Base-by-base conservation (phyloP, 208 protist genomes). In the Trypanosoma melophagium region DNA sequence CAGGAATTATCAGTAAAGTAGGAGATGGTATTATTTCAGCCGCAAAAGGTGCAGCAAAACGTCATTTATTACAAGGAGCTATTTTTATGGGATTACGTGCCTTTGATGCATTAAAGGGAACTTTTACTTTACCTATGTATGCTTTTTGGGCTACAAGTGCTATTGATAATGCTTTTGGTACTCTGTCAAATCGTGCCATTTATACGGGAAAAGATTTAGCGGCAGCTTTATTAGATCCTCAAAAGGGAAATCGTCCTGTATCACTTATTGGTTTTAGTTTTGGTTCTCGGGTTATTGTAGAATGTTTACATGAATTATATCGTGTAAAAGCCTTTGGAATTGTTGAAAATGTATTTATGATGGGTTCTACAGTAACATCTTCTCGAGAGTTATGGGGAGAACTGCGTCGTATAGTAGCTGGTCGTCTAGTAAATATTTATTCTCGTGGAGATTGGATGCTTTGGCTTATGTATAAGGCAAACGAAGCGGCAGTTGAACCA, bases 241-340 rank as follows among this genome's bases (percentile, higher is more conserved):
- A 68, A 24, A 81, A 83, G 21, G 90, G 93, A 58, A 71, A 74
- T 61, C 84, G 93, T 4, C 93, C 93, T 10, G 89, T 94, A 10
- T 91, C 89, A 25, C 79, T 97, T 19, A 69, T 96, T 38, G 93
- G 90, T 44, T 95, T 92, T 69, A 90, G 87, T 71, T 91, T 95
- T 51, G 93, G 93, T 12, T 76, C 81, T 31, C 76, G 77, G 7
- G 89, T 96, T 25, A 88, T 97, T 61, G 86, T 80, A 17, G 79
- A 95, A 52, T 96, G 89, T 56, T 79, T 96, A 56, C 59, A 60
- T 7, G 87, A 87, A 77, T 77, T 97, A 40, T 59, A 83, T 24
- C 67, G 74, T 51, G 71, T 80, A 28, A 53, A 81, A 45, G 83
- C 81, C 10, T 83, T 81, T 45, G 77, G 77, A 28, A 65, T 97